These are phyloP conservation scores for Breviolum minutum DNA, from an alignment of 73 alveolate genomes.

Conservation along the genomic window DNA sequence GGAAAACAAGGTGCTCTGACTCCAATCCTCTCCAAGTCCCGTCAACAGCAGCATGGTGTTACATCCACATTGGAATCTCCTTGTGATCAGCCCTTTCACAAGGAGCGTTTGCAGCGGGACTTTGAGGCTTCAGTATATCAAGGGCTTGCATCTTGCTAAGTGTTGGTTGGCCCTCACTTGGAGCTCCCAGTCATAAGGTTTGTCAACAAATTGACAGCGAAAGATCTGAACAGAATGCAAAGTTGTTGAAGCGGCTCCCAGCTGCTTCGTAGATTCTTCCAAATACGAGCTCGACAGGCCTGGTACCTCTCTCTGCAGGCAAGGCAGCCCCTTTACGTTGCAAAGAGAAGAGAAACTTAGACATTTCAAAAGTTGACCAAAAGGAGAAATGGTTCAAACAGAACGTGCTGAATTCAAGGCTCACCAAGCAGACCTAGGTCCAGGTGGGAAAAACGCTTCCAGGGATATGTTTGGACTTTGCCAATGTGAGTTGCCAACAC, in stretches of 20 bases:
- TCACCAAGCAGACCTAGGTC: constrained; percentile 21
- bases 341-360: no score
- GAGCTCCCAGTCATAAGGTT: not conserved
- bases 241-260: no score
- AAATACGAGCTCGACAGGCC: not conserved
- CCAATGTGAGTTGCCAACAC: no score
- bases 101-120: constrained; percentile 91
- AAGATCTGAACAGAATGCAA: no score
- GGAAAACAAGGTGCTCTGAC: constrained; percentile 8
- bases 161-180: not conserved
- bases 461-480: no score
- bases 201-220: no score
- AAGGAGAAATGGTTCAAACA: no score
- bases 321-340: no score
- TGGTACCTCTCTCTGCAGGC: constrained; percentile 58
- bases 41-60: not conserved
- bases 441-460: no score
- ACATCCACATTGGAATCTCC: not conserved
- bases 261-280: no score
- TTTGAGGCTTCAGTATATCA: constrained; percentile 13
- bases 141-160: not conserved
- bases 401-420: no score
- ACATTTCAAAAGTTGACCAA: no score
- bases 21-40: not conserved
- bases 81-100: not conserved